Conservation (phyloP, 2,329 filamentous ascomycete genomes). For the Lojkania enalia region DNA sequence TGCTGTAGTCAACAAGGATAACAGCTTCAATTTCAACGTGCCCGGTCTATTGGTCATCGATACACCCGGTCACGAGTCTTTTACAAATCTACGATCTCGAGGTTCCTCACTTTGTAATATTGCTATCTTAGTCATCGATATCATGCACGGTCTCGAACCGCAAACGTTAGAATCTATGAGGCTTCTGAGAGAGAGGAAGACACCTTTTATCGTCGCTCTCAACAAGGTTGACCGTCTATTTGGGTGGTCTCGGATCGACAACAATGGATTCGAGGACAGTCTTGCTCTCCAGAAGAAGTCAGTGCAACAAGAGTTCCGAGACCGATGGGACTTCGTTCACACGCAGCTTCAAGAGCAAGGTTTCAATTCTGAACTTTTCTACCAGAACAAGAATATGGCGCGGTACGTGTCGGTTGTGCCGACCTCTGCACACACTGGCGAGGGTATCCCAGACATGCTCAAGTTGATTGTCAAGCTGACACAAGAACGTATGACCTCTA, state of each 20-base stretch:
- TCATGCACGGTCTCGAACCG: constrained; percentile 98
- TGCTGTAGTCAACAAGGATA: constrained; percentile 87
- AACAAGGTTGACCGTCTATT: constrained; percentile 99
- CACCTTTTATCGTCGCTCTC: constrained; percentile 95
- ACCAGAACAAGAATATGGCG: constrained; percentile 97
- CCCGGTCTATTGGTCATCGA: constrained; percentile 96
- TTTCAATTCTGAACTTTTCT: constrained; percentile 97
- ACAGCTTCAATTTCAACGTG: constrained; percentile 93
- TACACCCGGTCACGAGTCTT: constrained; percentile 99
- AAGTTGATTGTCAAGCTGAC: constrained; percentile 91
- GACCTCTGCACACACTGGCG: constrained; percentile 96
- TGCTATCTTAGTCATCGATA: constrained; percentile 97
- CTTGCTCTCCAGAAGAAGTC: constrained; percentile 87
- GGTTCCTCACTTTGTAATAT: constrained; percentile 99
- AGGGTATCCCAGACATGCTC: constrained; percentile 98
- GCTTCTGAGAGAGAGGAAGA: constrained; percentile 87
- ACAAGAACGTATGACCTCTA: constrained; percentile 95
- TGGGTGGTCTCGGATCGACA: constrained; percentile 97
- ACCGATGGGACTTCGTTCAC: constrained; percentile 88
- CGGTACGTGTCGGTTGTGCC: constrained; percentile 93
- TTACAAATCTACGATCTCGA: constrained; percentile 95
- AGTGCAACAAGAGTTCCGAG: constrained; percentile 91
- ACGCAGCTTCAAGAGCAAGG: constrained; percentile 93
- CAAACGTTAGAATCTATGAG: constrained; percentile 98
- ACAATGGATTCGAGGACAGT: constrained; percentile 97